Percentiles rank a stretch among this genome's conserved stretches.
Conservation (phyloP, 169 alveolate genomes). For the Plasmodium inui region DNA sequence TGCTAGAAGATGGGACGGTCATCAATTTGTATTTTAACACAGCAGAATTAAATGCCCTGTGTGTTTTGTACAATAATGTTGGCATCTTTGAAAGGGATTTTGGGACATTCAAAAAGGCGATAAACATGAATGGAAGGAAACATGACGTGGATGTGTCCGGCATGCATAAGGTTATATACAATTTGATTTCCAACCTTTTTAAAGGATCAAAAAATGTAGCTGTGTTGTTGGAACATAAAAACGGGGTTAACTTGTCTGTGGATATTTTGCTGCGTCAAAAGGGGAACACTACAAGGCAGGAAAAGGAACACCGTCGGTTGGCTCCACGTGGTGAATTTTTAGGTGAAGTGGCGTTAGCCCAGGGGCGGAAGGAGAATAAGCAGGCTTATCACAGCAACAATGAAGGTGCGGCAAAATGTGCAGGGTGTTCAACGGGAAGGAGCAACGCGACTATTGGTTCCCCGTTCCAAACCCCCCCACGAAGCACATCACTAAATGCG, state of each 20-base stretch:
- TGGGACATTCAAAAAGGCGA: conserved; percentile 7
- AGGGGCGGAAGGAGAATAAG: background rate
- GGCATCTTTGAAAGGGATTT: conserved; percentile 1
- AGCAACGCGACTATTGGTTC: background rate
- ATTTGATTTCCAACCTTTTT: conserved; percentile 4
- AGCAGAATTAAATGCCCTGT: conserved; percentile 41
- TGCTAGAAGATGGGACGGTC: conserved; percentile 11
- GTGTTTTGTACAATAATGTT: conserved; percentile 20
- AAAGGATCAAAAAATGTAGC: background rate
- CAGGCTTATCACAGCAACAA: background rate
- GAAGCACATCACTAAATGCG: background rate
- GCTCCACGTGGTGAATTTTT: background rate
- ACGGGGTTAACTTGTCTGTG: conserved; percentile 25
- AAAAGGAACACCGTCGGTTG: background rate
- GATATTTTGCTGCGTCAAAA: conserved; percentile 53
- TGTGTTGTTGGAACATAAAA: conserved; percentile 37
- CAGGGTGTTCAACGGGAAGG: background rate
- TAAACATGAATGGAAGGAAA: conserved; percentile 65
- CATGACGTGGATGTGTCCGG: conserved; percentile 37
- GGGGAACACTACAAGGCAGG: background rate
- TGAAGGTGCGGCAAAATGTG: background rate
- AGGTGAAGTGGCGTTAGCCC: background rate
- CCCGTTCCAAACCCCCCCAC: background rate
- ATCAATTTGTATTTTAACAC: conserved; percentile 66
- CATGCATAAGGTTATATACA: conserved; percentile 52